Percentiles rank a stretch among this genome's conserved stretches.
phyloP scores from a whole-genome alignment of 2,329 filamentous ascomycete genomes.

The Geosmithia putterillii region DNA sequence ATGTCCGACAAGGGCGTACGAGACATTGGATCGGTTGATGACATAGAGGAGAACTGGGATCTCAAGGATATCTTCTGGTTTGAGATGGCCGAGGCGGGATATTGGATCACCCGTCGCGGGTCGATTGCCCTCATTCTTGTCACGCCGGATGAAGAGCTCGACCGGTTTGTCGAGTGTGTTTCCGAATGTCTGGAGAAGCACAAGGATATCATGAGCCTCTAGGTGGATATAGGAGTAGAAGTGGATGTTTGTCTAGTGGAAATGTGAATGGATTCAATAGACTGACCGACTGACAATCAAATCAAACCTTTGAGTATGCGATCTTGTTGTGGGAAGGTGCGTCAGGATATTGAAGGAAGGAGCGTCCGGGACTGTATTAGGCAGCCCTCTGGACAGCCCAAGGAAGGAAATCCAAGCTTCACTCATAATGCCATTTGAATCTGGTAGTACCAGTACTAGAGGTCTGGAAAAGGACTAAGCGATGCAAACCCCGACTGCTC shows the following conservation, averaged over 20 bases:
- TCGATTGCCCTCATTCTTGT: constrained; percentile 25
- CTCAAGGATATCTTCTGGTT: constrained; percentile 31
- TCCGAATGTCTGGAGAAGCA: constrained; percentile 17
- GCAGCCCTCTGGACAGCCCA: no score
- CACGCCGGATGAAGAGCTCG: constrained; percentile 23
- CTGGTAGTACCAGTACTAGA: not conserved
- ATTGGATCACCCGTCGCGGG: constrained; percentile 27
- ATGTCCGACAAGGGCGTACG: constrained; percentile 17
- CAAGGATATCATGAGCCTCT: constrained; percentile 6
- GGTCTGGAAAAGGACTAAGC: not conserved
- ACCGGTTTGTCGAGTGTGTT: constrained; percentile 25
- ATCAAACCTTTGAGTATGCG: not conserved
- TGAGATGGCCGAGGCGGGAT: constrained; percentile 30
- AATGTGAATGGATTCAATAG: no score
- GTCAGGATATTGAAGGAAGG: no score
- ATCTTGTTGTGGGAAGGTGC: no score
- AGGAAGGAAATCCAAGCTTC: no score
- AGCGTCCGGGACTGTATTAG: no score
- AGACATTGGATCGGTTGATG: constrained; percentile 13
- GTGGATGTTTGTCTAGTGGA: no score
- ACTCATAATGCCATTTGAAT: not conserved
- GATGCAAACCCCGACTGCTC: not conserved
- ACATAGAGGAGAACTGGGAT: constrained; percentile 15
- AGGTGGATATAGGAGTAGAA: not conserved
- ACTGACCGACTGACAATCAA: no score